These are phyloP conservation scores for Aspergillus nidulans DNA, from an alignment of 495 filamentous ascomycete genomes.

Conservation along the genomic window DNA sequence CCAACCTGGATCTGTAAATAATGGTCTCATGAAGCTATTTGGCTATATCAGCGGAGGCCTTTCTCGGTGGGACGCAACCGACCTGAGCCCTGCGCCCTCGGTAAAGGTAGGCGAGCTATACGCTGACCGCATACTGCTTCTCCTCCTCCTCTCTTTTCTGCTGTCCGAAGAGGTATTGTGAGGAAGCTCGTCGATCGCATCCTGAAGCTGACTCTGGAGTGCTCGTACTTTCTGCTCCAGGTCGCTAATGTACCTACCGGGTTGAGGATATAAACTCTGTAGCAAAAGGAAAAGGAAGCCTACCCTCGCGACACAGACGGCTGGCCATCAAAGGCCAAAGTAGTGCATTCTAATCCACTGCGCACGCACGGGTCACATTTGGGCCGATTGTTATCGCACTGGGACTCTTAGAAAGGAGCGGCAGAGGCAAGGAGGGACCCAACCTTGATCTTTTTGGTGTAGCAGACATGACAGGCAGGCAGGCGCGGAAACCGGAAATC, in stretches of 20 bases:
- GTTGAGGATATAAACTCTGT: too few relatives aligned
- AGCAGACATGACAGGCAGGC: constrained; percentile 27
- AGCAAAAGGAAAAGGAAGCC: too few relatives aligned
- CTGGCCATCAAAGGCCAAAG: constrained; percentile 16
- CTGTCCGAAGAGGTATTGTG: background rate
- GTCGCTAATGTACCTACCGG: constrained; percentile 18
- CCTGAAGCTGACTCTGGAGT: constrained; percentile 2
- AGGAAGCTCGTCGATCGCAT: constrained; percentile 6
- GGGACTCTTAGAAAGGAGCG: background rate
- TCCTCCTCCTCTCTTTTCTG: background rate
- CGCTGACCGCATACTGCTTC: background rate
- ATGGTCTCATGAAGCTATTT: constrained; percentile 25
- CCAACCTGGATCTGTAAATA: constrained; percentile 25
- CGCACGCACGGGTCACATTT: constrained; percentile 22
- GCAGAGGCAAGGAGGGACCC: background rate
- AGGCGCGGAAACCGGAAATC: constrained; percentile 7
- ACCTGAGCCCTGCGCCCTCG: constrained; percentile 26
- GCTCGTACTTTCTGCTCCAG: constrained; percentile 16
- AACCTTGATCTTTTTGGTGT: constrained; percentile 27
- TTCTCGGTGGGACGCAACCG: background rate
- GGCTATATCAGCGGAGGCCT: background rate
- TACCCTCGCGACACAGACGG: constrained; percentile 19
- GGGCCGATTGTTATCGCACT: constrained; percentile 27
- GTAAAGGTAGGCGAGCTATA: constrained; percentile 18
- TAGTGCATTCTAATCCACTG: constrained; percentile 20